Evolutionary conservation across 2,329 filamentous ascomycete genomes (phyloP).

Genomic region (Rosellinia necatrix): DNA sequence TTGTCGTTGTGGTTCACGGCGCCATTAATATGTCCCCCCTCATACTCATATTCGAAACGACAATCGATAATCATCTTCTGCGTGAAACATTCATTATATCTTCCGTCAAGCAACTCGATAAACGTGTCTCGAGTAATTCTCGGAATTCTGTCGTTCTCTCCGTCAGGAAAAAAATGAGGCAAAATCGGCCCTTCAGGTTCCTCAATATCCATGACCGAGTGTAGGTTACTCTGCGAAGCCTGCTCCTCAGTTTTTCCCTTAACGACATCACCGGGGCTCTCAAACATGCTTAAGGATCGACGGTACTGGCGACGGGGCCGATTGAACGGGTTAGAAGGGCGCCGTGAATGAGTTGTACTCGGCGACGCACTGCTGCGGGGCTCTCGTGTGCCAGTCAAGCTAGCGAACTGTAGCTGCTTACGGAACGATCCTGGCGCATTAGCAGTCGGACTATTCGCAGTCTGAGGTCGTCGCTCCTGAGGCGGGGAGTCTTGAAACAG

Average conservation of each 20-base stretch:
- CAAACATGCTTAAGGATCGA: constrained; percentile 96
- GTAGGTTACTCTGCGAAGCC: constrained; percentile 59
- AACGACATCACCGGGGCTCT: constrained; percentile 85
- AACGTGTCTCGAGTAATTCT: constrained; percentile 83
- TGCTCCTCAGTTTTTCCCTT: constrained; percentile 71
- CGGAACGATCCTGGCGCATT: constrained; percentile 59
- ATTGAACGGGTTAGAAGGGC: constrained; percentile 71
- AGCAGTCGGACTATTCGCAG: constrained; percentile 62
- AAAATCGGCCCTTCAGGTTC: constrained; percentile 74
- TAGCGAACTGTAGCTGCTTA: constrained; percentile 65
- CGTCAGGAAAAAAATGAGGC: constrained; percentile 82
- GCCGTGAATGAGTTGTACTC: constrained; percentile 70
- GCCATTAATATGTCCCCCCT: constrained; percentile 91
- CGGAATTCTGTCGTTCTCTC: constrained; percentile 83
- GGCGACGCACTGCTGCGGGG: constrained; percentile 75
- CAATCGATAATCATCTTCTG: constrained; percentile 91
- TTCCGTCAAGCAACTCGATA: constrained; percentile 84
- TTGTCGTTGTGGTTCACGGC: constrained; percentile 98
- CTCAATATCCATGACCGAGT: constrained; percentile 84
- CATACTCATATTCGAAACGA: constrained; percentile 98
- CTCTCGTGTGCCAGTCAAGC: constrained; percentile 55
- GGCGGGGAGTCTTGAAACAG: constrained; percentile 82
- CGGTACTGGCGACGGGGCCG: constrained; percentile 87
- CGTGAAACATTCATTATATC: constrained; percentile 75
- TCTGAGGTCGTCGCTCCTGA: constrained; percentile 66